A percentile compares a stretch with the other conserved stretches of the same genome.
Evolutionary conservation across 78 protist species (phyloP).

Genomic region (Andalucia godoyi): DNA sequence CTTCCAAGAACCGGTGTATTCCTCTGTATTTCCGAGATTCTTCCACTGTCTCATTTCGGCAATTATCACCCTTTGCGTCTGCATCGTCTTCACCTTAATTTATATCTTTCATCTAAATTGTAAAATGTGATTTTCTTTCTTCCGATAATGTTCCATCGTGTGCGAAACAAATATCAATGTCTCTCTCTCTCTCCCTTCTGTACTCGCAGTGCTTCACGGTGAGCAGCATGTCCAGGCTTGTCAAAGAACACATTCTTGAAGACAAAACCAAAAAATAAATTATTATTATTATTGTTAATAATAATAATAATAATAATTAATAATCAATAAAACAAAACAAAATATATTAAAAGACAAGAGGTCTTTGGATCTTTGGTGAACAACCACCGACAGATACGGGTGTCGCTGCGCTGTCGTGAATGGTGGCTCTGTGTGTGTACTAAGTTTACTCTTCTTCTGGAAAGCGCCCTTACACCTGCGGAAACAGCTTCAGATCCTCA

Average conservation of each 20-base stretch:
- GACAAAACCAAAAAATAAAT: background rate
- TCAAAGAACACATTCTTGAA: background rate
- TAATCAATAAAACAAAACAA: background rate
- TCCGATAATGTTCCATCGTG: background rate
- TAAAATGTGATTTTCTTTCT: too few species aligned
- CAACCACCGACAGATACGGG: background rate
- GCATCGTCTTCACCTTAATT: background rate
- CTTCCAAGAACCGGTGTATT: too few species aligned
- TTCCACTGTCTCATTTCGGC: too few species aligned
- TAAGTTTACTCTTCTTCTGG: background rate
- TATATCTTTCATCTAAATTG: too few species aligned
- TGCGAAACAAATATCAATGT: background rate
- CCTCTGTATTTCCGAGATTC: too few species aligned
- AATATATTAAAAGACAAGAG: background rate
- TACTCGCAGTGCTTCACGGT: background rate
- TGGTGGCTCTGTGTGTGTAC: background rate
- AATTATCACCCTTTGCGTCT: too few species aligned
- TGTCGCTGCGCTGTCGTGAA: background rate
- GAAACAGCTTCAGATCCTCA: constrained; percentile 19
- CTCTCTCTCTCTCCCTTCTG: background rate
- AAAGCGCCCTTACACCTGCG: background rate
- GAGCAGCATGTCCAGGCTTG: background rate
- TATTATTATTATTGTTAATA: background rate
- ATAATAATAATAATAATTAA: background rate
- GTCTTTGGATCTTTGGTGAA: background rate